Evolutionary conservation across 2,329 filamentous ascomycete genomes (phyloP).

Genomic region (Rhinocladiella mackenziei): DNA sequence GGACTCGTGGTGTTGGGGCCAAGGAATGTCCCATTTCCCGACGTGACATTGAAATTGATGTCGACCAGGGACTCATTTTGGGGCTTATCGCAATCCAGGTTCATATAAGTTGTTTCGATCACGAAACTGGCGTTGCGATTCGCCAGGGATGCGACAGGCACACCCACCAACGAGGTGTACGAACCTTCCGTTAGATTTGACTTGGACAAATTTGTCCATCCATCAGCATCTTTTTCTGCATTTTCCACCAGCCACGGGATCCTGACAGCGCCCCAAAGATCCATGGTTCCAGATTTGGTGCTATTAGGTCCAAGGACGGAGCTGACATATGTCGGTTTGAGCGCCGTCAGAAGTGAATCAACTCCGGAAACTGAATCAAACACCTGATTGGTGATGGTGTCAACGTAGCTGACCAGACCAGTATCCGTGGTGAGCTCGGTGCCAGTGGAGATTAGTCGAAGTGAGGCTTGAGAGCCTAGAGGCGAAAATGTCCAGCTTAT

Average conservation of each 20-base stretch:
- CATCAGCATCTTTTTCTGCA: slow-evolving; percentile 8
- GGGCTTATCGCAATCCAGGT: slow-evolving; percentile 20
- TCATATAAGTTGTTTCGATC: slow-evolving; percentile 25
- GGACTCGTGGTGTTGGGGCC: slow-evolving; percentile 14
- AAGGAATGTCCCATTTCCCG: slow-evolving; percentile 15
- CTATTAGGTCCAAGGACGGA: slow-evolving; percentile 16
- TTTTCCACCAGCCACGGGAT: slow-evolving; percentile 20
- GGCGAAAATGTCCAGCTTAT: slow-evolving; percentile 24
- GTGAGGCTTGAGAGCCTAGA: slow-evolving; percentile 25
- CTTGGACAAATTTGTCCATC: slow-evolving; percentile 18
- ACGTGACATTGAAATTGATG: slow-evolving; percentile 17
- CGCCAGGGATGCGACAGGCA: slow-evolving; percentile 18
- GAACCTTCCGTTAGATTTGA: slow-evolving; percentile 11
- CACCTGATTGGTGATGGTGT: slow-evolving; percentile 8
- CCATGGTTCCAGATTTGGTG: slow-evolving; percentile 18
- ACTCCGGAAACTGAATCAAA: slow-evolving; percentile 14
- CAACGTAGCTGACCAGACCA: slow-evolving; percentile 7
- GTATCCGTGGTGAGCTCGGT: slow-evolving; percentile 11
- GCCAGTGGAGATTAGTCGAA: slow-evolving; percentile 16
- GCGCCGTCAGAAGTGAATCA: slow-evolving; percentile 8
- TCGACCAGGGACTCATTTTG: slow-evolving; percentile 6
- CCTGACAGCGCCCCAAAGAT: slow-evolving; percentile 27
- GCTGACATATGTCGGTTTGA: slow-evolving; percentile 24
- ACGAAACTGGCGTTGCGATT: slow-evolving; percentile 23
- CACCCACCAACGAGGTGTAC: slow-evolving; percentile 22